phyloP scores from a whole-genome alignment of 176 grass and related monocot genomes.

The Sorghum bicolor region DNA sequence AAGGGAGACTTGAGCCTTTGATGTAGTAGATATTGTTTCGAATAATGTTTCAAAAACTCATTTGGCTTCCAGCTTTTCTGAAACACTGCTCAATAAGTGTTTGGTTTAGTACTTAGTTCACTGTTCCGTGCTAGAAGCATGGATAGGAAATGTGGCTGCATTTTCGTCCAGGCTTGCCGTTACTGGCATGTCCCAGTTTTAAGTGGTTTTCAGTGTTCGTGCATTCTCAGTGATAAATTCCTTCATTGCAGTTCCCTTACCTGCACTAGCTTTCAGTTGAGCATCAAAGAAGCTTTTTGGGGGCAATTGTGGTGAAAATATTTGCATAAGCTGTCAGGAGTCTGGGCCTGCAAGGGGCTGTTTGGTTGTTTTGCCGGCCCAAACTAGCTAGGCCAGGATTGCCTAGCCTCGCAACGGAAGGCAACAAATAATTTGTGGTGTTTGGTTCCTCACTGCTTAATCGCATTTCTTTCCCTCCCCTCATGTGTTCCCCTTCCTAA shows the following conservation, averaged over 20 bases:
- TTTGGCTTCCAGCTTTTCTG: neutral
- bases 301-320: neutral
- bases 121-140: neutral
- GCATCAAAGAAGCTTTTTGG: neutral
- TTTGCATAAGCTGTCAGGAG: neutral
- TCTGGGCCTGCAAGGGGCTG: neutral
- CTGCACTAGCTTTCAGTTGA: neutral
- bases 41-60: neutral
- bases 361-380: neutral
- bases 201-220: neutral
- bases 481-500: no score
- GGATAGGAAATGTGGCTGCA: neutral
- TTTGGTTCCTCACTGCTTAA: no score
- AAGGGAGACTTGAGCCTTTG: neutral
- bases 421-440: neutral
- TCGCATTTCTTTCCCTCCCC: no score
- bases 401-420: no score
- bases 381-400: neutral
- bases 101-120: neutral
- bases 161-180: neutral
- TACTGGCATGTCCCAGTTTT: neutral
- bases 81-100: neutral
- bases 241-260: neutral
- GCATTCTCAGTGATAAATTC: neutral
- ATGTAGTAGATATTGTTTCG: conserved; percentile 11